These are phyloP conservation scores for Leccinum uliginosum DNA, from an alignment of 768 basidiomycete species.

Conservation along the genomic window DNA sequence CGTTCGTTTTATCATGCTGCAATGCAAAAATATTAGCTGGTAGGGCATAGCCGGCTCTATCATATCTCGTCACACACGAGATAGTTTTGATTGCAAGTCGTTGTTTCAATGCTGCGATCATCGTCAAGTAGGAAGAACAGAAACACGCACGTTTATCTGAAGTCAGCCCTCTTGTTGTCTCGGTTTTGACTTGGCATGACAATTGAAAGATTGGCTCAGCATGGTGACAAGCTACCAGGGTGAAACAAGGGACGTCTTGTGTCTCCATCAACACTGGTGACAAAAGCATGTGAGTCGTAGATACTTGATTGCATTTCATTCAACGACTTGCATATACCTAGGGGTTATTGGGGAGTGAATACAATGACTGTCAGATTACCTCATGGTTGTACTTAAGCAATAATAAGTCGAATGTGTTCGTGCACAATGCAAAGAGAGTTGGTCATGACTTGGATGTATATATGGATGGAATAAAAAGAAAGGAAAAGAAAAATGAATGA, in stretches of 20 bases:
- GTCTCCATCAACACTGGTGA: neutral
- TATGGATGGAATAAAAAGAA: slow-evolving; percentile 21
- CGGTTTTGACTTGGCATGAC: neutral
- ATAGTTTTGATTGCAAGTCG: neutral
- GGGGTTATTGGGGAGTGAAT: slow-evolving; percentile 12
- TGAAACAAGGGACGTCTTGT: neutral
- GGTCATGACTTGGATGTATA: slow-evolving; percentile 17
- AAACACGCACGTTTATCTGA: neutral
- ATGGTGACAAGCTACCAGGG: neutral
- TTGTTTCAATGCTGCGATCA: neutral
- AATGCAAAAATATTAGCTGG: too few species aligned
- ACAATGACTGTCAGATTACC: slow-evolving; percentile 25
- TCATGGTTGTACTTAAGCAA: slow-evolving; percentile 18
- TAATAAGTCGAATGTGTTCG: slow-evolving; percentile 15
- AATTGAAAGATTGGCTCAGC: neutral
- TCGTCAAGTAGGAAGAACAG: neutral
- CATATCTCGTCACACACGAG: neutral
- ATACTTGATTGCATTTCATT: slow-evolving; percentile 9
- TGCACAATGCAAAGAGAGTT: slow-evolving; percentile 17
- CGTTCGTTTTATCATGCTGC: too few species aligned
- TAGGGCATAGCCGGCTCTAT: too few species aligned
- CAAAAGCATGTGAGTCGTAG: neutral
- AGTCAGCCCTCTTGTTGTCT: neutral
- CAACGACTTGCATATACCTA: slow-evolving; percentile 11
- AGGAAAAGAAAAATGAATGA: neutral